Evolutionary conservation across 192 early-diverging fungal genomes (phyloP).

Genomic region (Oehlia diaphana): DNA sequence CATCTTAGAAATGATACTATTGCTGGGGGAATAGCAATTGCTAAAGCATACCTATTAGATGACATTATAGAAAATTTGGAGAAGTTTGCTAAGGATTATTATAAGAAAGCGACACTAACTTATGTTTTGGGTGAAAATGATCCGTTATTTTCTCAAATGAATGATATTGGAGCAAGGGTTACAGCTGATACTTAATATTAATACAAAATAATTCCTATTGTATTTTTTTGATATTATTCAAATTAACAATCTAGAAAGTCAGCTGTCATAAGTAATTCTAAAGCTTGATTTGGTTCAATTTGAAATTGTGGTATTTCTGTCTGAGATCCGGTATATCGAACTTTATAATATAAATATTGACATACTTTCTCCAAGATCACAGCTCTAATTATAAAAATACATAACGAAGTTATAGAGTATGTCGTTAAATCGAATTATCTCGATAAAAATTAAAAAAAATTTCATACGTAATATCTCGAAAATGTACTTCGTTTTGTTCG

Average conservation of each 20-base stretch:
- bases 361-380: conserved; percentile 91
- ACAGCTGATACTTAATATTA: not conserved
- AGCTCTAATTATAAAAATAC: conserved; percentile 55
- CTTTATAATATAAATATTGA: conserved; percentile 92
- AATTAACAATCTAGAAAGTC: conserved; percentile 69
- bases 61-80: conserved; percentile 69
- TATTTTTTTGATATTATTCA: no score
- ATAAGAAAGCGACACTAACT: conserved; percentile 59
- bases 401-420: not conserved
- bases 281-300: conserved; percentile 84
- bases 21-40: conserved; percentile 54
- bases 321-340: conserved; percentile 60
- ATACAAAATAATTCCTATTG: not conserved
- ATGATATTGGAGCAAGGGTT: conserved; percentile 18
- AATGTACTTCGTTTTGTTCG: conserved; percentile 79
- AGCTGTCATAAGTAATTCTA: conserved; percentile 93
- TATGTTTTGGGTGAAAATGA: conserved; percentile 61
- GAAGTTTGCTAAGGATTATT: conserved; percentile 62
- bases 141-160: conserved; percentile 16
- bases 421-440: not conserved
- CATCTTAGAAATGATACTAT: conserved; percentile 57
- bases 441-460: not conserved
- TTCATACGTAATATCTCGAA: conserved; percentile 88
- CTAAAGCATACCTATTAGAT: conserved; percentile 71
- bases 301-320: conserved; percentile 86